Evolutionary conservation across 805 yeast species (phyloP).

Genomic region (Helenozyma baotianmanensis): DNA sequence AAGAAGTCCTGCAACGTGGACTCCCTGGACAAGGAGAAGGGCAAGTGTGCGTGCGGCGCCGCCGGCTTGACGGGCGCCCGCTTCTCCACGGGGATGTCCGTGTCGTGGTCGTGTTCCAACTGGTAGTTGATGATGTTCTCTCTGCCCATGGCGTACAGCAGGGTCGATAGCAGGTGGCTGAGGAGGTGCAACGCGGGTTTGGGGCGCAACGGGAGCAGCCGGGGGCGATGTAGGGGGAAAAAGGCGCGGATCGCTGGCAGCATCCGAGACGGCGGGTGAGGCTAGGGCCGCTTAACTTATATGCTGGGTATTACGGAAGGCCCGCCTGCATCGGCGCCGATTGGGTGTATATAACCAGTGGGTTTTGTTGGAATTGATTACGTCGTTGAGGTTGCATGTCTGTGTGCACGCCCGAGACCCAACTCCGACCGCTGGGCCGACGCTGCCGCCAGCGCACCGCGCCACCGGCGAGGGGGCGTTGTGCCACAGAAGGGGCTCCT

Average conservation of each 20-base stretch:
- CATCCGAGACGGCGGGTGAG: no score
- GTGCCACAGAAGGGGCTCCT: no score
- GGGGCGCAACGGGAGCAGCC: no score
- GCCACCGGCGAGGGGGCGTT: neutral
- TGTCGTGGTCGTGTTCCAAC: conserved; percentile 35
- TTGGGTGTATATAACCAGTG: no score
- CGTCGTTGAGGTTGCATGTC: conserved; percentile 15
- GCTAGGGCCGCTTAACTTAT: no score
- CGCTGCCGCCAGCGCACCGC: neutral
- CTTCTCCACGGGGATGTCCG: conserved; percentile 22
- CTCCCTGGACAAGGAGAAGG: conserved; percentile 44
- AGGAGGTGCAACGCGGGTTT: neutral
- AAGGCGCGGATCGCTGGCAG: no score
- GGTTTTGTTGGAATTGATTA: conserved; percentile 5
- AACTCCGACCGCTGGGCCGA: neutral
- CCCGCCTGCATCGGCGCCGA: no score
- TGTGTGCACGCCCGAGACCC: conserved; percentile 1
- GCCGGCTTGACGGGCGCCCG: conserved; percentile 11
- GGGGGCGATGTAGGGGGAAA: no score
- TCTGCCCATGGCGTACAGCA: conserved; percentile 30
- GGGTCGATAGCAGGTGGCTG: no score
- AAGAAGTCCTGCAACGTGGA: conserved; percentile 15
- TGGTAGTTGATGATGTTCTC: conserved; percentile 38
- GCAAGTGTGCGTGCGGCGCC: conserved; percentile 24
- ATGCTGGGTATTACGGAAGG: no score